These are phyloP conservation scores for Alternaria atra DNA, from an alignment of 2,329 filamentous ascomycete genomes.

Conservation along the genomic window DNA sequence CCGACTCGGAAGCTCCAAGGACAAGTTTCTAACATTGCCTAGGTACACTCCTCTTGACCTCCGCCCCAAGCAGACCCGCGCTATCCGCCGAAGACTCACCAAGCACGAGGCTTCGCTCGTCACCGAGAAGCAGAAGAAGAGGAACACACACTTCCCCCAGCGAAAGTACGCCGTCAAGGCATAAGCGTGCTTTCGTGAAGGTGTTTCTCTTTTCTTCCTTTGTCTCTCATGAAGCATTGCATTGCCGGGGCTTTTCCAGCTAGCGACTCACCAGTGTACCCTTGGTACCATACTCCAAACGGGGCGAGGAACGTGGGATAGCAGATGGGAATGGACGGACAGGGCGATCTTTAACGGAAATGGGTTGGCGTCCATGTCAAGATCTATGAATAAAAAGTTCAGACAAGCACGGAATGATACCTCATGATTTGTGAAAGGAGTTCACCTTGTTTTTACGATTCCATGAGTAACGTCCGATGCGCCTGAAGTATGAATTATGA, in stretches of 20 bases:
- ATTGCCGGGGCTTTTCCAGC: slow-evolving; percentile 52
- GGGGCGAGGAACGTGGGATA: slow-evolving; percentile 43
- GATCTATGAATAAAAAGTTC: slow-evolving; percentile 54
- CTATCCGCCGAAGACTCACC: slow-evolving; percentile 93
- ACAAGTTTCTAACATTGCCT: slow-evolving; percentile 31
- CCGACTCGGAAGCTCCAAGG: slow-evolving; percentile 4
- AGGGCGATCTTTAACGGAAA: slow-evolving; percentile 51
- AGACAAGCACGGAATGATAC: slow-evolving; percentile 37
- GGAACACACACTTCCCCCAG: slow-evolving; percentile 93
- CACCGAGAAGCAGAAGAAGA: slow-evolving; percentile 97
- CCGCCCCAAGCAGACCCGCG: slow-evolving; percentile 97
- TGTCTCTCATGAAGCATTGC: slow-evolving; percentile 53
- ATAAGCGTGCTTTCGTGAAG: slow-evolving; percentile 44
- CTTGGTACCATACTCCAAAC: slow-evolving; percentile 49
- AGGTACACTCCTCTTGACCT: slow-evolving; percentile 94
- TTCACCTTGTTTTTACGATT: neutral
- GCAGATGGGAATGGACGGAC: slow-evolving; percentile 42
- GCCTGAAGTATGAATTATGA: slow-evolving; percentile 1
- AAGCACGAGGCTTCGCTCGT: slow-evolving; percentile 85
- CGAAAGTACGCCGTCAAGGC: slow-evolving; percentile 99
- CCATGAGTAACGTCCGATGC: slow-evolving; percentile 1
- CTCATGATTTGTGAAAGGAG: slow-evolving; percentile 25
- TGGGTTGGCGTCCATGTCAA: slow-evolving; percentile 53
- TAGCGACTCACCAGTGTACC: slow-evolving; percentile 52
- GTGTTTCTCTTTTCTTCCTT: slow-evolving; percentile 50